These are phyloP conservation scores for Epichloe elymi DNA, from an alignment of 2,329 filamentous ascomycete species.

Conservation along the genomic window DNA sequence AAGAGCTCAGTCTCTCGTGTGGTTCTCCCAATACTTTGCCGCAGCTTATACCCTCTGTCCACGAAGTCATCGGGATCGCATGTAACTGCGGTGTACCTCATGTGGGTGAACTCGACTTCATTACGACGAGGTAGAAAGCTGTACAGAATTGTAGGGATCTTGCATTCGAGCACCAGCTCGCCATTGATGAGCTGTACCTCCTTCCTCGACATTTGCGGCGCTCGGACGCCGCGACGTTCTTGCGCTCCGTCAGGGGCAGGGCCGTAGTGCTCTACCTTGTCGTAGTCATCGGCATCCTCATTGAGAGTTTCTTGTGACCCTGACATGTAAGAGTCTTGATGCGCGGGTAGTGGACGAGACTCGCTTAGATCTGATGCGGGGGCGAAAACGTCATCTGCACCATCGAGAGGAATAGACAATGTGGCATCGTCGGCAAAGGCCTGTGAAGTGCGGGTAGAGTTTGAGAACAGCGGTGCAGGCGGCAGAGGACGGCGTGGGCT, in stretches of 20 bases:
- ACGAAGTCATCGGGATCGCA: constrained; percentile 94
- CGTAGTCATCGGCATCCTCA: constrained; percentile 25
- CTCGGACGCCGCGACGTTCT: constrained; percentile 71
- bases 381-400: constrained; percentile 63
- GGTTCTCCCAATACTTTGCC: constrained; percentile 77
- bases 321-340: constrained; percentile 41
- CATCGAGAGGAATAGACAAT: constrained; percentile 55
- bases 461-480: constrained; percentile 72
- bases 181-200: constrained; percentile 96
- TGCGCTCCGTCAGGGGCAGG: constrained; percentile 80
- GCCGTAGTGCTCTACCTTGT: constrained; percentile 70
- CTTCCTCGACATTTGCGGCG: constrained; percentile 80
- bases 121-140: constrained; percentile 89
- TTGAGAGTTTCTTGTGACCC: constrained; percentile 42
- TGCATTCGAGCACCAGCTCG: constrained; percentile 94
- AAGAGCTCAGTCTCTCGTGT: constrained; percentile 86
- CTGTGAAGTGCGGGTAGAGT: constrained; percentile 33
- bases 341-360: constrained; percentile 36
- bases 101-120: constrained; percentile 93
- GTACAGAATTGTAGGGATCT: constrained; percentile 96
- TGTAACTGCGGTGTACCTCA: constrained; percentile 97
- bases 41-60: constrained; percentile 75
- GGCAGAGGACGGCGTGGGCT: constrained; percentile 79
- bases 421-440: constrained; percentile 55
- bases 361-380: constrained; percentile 42